phyloP scores from a whole-genome alignment of 208 protist genomes.

The Acanthamoeba lenticulata region DNA sequence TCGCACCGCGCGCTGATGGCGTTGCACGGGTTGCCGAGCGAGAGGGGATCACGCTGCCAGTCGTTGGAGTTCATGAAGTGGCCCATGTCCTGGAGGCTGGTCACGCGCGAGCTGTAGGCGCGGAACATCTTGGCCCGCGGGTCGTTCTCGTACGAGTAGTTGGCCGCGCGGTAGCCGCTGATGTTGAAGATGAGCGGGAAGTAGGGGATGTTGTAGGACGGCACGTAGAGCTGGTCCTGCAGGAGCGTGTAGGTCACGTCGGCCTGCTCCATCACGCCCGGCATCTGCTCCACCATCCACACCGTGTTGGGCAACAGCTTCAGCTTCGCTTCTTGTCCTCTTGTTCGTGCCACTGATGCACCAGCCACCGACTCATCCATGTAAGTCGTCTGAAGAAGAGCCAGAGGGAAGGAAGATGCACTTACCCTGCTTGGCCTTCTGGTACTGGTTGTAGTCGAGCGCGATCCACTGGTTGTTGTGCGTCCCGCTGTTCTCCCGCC shows the following conservation, averaged over 20 bases:
- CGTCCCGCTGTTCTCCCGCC: conserved; percentile 16
- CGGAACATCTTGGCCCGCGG: conserved; percentile 79
- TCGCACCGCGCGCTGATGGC: conserved; percentile 76
- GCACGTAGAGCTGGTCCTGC: conserved; percentile 70
- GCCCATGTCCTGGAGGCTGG: conserved; percentile 41
- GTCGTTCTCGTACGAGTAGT: conserved; percentile 41
- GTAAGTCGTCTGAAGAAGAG: background rate
- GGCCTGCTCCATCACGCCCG: conserved; percentile 52
- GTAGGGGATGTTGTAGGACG: conserved; percentile 82
- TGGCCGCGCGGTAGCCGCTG: conserved; percentile 73
- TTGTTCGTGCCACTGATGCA: too few relatives aligned
- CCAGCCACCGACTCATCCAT: background rate
- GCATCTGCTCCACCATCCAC: conserved; percentile 81
- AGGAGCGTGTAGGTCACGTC: conserved; percentile 76
- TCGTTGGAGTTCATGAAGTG: conserved; percentile 77
- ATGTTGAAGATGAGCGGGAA: conserved; percentile 71
- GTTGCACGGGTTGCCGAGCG: conserved; percentile 69
- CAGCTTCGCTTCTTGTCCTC: background rate
- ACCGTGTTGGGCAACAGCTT: conserved; percentile 64
- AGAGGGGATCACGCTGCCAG: conserved; percentile 72
- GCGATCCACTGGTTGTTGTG: conserved; percentile 83
- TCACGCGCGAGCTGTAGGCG: conserved; percentile 71
- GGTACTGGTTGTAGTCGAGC: conserved; percentile 79
- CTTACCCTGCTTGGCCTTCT: background rate
- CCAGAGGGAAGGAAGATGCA: background rate